Evolutionary conservation across 306 rosid genomes (phyloP).

Genomic region (Cicer arietinum): DNA sequence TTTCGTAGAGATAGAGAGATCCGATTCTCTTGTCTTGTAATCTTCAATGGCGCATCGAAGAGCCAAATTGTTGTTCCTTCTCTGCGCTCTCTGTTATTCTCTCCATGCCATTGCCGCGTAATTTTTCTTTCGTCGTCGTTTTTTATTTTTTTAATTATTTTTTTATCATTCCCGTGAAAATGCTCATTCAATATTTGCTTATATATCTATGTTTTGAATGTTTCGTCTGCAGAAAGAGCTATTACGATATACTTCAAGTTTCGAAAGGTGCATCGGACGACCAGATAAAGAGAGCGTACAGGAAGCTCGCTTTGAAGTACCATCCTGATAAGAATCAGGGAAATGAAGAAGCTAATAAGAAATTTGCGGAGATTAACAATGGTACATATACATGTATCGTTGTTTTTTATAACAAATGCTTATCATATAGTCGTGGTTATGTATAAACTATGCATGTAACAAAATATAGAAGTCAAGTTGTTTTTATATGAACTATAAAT

Average conservation of each 20-base stretch:
- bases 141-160: too few relatives aligned
- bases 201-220: background rate
- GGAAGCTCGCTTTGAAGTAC: slow-evolving; percentile 94
- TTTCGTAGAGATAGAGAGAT: slow-evolving; percentile 56
- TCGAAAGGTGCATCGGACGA: slow-evolving; percentile 88
- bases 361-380: slow-evolving; percentile 86
- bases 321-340: slow-evolving; percentile 98
- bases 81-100: slow-evolving; percentile 67
- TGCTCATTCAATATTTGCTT: background rate
- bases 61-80: slow-evolving; percentile 55
- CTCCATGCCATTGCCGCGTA: slow-evolving; percentile 80
- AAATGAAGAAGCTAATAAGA: slow-evolving; percentile 87
- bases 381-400: slow-evolving; percentile 45
- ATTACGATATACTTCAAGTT: slow-evolving; percentile 84
- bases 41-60: slow-evolving; percentile 81
- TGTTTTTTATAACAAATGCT: background rate
- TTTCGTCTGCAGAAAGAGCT: slow-evolving; percentile 66
- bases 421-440: too few relatives aligned
- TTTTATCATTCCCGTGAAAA: background rate
- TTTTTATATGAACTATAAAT: too few relatives aligned
- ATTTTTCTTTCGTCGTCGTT: background rate
- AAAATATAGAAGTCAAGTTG: too few relatives aligned
- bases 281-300: slow-evolving; percentile 92
- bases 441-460: too few relatives aligned
- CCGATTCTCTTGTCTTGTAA: slow-evolving; percentile 38